Percentiles rank a stretch among this genome's conserved stretches.
phyloP scores from a whole-genome alignment of 306 rosid species.

The Gastrolobium villosum region DNA sequence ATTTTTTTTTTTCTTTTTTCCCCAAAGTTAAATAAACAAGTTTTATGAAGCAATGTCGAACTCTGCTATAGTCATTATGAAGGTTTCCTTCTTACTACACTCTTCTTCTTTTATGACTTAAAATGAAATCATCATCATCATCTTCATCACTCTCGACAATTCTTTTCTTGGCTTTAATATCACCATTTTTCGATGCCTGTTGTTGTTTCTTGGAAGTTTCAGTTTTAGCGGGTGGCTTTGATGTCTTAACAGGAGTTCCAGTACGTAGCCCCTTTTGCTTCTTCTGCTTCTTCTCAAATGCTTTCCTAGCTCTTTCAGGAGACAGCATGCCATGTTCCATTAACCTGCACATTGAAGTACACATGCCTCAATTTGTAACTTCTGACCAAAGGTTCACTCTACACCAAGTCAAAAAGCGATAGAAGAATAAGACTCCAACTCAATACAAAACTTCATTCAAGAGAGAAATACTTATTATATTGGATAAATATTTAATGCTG shows the following conservation, averaged over 20 bases:
- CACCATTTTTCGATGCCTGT: constrained; percentile 75
- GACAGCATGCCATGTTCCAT: constrained; percentile 96
- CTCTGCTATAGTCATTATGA: constrained; percentile 42
- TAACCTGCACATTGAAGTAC: constrained; percentile 68
- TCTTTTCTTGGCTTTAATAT: constrained; percentile 71
- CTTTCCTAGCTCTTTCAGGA: constrained; percentile 80
- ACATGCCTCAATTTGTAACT: neutral
- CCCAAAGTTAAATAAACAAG: constrained; percentile 34
- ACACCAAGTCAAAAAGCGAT: neutral
- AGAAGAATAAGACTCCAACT: neutral
- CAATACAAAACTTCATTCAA: neutral
- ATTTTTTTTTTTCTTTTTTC: neutral
- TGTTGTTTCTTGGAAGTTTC: constrained; percentile 76
- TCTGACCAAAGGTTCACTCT: neutral
- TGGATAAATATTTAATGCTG: neutral
- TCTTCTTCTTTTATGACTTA: constrained; percentile 85
- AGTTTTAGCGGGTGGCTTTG: constrained; percentile 63
- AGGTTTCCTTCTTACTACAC: constrained; percentile 51
- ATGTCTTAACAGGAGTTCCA: constrained; percentile 81
- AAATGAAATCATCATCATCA: constrained; percentile 63
- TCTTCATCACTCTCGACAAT: constrained; percentile 53
- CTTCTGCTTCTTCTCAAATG: constrained; percentile 86
- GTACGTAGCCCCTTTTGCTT: constrained; percentile 80
- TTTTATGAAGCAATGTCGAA: constrained; percentile 36
- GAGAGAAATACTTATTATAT: neutral